A percentile compares a stretch with the other conserved stretches of the same genome.
Evolutionary conservation across 805 yeast species (phyloP).

Genomic region (Wickerhamiella australiensis): DNA sequence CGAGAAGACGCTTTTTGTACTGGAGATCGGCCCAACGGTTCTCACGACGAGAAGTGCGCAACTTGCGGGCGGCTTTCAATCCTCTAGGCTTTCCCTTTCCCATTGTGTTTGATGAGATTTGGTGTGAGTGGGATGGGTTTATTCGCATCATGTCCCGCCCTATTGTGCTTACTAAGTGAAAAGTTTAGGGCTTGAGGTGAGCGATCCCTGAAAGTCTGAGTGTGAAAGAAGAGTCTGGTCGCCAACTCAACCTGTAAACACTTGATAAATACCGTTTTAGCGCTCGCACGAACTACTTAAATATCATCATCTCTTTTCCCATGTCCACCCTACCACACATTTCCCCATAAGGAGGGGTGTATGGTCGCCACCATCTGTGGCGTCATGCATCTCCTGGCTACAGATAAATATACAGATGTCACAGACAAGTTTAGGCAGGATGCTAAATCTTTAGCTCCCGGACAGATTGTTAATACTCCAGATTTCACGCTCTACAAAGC

Average conservation of each 20-base stretch:
- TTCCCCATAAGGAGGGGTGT: not conserved
- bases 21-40: constrained; percentile 99
- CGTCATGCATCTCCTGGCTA: constrained; percentile 2
- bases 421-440: constrained; percentile 20
- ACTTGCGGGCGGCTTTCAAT: constrained; percentile 99
- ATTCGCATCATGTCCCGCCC: not conserved
- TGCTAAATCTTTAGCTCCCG: constrained; percentile 32
- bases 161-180: not conserved
- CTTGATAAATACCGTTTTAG: too few relatives aligned
- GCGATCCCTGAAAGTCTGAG: not conserved
- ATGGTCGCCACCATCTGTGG: not conserved
- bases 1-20: constrained; percentile 97
- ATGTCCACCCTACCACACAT: too few relatives aligned
- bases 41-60: constrained; percentile 99
- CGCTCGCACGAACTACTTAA: too few relatives aligned
- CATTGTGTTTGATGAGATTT: constrained; percentile 43
- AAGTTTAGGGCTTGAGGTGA: not conserved
- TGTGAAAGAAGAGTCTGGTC: not conserved
- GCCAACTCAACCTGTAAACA: too few relatives aligned
- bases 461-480: constrained; percentile 46
- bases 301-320: too few relatives aligned
- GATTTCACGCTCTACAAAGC: constrained; percentile 65
- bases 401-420: constrained; percentile 18
- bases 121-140: constrained; percentile 1
- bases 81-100: constrained; percentile 99